Conservation (phyloP, 208 protist genomes). For the Strigomonas galati region DNA sequence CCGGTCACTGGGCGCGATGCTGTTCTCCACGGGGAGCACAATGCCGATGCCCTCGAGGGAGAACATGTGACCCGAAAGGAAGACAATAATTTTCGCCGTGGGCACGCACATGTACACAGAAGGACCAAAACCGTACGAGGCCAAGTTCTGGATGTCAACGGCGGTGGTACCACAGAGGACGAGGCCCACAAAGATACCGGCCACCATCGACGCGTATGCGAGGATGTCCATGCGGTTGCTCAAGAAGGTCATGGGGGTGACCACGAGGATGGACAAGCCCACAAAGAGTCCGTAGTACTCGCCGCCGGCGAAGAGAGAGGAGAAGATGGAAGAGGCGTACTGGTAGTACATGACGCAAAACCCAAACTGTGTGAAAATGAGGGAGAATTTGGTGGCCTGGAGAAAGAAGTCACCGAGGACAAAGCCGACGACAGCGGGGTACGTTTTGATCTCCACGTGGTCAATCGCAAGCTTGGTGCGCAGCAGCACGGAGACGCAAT, state of each 20-base stretch:
- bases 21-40: constrained; percentile 79
- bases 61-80: constrained; percentile 79
- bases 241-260: constrained; percentile 76
- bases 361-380: constrained; percentile 85
- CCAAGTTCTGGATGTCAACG: constrained; percentile 41
- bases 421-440: constrained; percentile 68
- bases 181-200: constrained; percentile 45
- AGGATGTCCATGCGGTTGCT: constrained; percentile 52
- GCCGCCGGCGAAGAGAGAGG: constrained; percentile 26
- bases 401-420: constrained; percentile 53
- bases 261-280: constrained; percentile 33
- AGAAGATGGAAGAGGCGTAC: constrained; percentile 75
- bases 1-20: constrained; percentile 41
- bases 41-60: constrained; percentile 74
- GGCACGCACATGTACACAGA: constrained; percentile 29
- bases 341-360: constrained; percentile 84
- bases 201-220: constrained; percentile 61
- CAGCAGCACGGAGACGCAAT: constrained; percentile 65
- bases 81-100: constrained; percentile 49
- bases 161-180: constrained; percentile 54
- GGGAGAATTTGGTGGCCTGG: constrained; percentile 58
- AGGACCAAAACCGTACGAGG: constrained; percentile 31
- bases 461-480: constrained; percentile 54
- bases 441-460: constrained; percentile 54
- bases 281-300: constrained; percentile 50